Percentiles rank a stretch among this genome's conserved stretches.
Evolutionary conservation across 2,329 filamentous ascomycete genomes (phyloP).

Genomic region (Scedosporium minutisporum): DNA sequence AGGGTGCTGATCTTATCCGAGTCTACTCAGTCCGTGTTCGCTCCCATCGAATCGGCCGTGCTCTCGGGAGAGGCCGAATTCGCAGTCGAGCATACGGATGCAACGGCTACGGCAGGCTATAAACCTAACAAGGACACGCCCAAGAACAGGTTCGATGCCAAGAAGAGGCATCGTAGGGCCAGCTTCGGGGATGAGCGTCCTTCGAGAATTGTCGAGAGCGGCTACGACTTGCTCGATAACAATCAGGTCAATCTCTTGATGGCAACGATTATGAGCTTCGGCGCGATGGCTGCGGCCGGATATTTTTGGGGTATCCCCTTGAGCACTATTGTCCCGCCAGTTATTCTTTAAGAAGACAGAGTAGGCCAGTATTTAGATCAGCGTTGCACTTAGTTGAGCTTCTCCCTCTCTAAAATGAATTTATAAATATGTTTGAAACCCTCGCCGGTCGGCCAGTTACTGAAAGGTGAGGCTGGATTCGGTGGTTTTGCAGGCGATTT

Average conservation of each 20-base stretch:
- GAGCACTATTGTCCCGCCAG: conserved; percentile 24
- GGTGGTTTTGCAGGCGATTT: too few relatives aligned
- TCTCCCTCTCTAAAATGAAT: background rate
- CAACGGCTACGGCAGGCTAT: conserved; percentile 4
- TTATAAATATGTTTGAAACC: too few relatives aligned
- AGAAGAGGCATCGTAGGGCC: conserved; percentile 37
- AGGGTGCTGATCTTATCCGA: conserved; percentile 31
- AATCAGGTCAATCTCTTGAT: conserved; percentile 93
- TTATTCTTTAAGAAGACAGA: background rate
- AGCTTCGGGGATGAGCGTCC: conserved; percentile 48
- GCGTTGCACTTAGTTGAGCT: background rate
- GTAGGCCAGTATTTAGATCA: background rate
- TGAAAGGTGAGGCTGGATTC: too few relatives aligned
- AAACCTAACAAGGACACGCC: conserved; percentile 21
- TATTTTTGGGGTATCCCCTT: conserved; percentile 52
- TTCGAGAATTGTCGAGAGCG: conserved; percentile 56
- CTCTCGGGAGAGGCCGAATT: conserved; percentile 33
- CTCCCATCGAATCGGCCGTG: conserved; percentile 22
- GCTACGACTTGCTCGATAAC: conserved; percentile 72
- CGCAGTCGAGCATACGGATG: conserved; percentile 26
- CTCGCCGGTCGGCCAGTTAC: too few relatives aligned
- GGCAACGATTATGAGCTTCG: conserved; percentile 71
- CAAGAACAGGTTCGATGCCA: conserved; percentile 35
- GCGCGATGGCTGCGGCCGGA: conserved; percentile 58
- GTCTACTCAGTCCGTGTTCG: background rate